Conservation (phyloP, 2,329 filamentous ascomycete species). For the Phyllosticta ampelicida region DNA sequence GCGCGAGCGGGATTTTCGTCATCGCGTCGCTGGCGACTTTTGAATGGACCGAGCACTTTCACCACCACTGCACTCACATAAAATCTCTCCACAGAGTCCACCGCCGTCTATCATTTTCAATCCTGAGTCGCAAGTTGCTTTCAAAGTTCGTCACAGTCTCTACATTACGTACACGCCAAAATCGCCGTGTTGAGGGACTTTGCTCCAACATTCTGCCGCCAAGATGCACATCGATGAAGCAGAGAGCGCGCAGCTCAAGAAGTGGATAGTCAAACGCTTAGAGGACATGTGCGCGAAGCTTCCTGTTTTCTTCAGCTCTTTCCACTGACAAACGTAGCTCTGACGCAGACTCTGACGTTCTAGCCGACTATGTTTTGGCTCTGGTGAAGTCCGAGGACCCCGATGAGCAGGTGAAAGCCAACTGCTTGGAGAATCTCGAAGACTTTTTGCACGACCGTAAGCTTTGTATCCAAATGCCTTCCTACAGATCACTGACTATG, state of each 20-base stretch:
- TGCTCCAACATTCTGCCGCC: neutral
- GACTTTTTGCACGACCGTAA: constrained; percentile 64
- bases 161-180: neutral
- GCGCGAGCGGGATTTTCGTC: constrained; percentile 6
- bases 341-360: constrained; percentile 69
- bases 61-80: neutral
- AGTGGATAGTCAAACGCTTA: constrained; percentile 67
- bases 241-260: constrained; percentile 51
- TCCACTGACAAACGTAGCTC: constrained; percentile 40
- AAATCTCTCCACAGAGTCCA: neutral
- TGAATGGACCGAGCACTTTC: constrained; percentile 1
- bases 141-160: neutral
- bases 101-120: neutral
- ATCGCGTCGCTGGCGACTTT: constrained; percentile 8
- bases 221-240: constrained; percentile 45
- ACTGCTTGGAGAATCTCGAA: constrained; percentile 60
- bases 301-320: neutral
- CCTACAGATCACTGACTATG: neutral
- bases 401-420: constrained; percentile 50
- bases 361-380: constrained; percentile 76
- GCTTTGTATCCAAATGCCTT: constrained; percentile 12
- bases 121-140: neutral
- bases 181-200: neutral
- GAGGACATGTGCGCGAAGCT: constrained; percentile 55
- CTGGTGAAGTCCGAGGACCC: constrained; percentile 61